A percentile compares a stretch with the other conserved stretches of the same genome.
Evolutionary conservation across 2,329 filamentous ascomycete genomes (phyloP).

Genomic region (Cyclaneusma minus): DNA sequence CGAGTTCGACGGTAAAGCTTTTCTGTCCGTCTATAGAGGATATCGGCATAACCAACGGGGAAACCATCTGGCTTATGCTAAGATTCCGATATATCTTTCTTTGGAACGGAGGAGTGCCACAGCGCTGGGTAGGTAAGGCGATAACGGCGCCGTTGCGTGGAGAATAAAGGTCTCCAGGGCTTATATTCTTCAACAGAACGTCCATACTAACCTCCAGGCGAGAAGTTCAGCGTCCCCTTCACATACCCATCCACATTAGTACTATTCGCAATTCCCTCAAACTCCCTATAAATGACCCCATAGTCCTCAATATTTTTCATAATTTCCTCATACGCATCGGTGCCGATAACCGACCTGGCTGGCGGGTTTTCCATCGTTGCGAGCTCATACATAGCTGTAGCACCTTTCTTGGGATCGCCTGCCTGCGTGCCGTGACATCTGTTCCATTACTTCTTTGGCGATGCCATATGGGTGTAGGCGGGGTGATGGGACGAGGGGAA

Average conservation of each 20-base stretch:
- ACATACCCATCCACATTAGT: slow-evolving; percentile 29
- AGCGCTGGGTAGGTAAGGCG: too few relatives aligned
- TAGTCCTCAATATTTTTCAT: slow-evolving; percentile 33
- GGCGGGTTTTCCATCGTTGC: slow-evolving; percentile 35
- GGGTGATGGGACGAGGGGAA: slow-evolving; percentile 26
- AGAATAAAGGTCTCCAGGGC: too few relatives aligned
- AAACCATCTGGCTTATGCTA: too few relatives aligned
- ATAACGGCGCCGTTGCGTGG: too few relatives aligned
- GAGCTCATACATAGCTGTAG: slow-evolving; percentile 35
- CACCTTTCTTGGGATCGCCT: slow-evolving; percentile 31
- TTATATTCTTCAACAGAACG: too few relatives aligned
- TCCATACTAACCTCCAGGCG: too few relatives aligned
- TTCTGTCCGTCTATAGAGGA: too few relatives aligned
- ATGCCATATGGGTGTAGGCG: slow-evolving; percentile 32
- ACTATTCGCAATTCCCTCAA: slow-evolving; percentile 31
- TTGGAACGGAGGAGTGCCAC: too few relatives aligned
- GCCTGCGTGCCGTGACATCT: slow-evolving; percentile 15
- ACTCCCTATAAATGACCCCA: slow-evolving; percentile 29
- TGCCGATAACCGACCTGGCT: slow-evolving; percentile 34
- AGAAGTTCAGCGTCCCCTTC: too few relatives aligned
- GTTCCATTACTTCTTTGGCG: slow-evolving; percentile 23
- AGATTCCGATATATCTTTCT: too few relatives aligned
- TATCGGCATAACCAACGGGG: too few relatives aligned
- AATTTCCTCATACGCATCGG: slow-evolving; percentile 32
- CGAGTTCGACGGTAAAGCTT: too few relatives aligned